These are phyloP conservation scores for Talaromyces sp. DNA, from an alignment of 2,329 filamentous ascomycete species.

Conservation along the genomic window DNA sequence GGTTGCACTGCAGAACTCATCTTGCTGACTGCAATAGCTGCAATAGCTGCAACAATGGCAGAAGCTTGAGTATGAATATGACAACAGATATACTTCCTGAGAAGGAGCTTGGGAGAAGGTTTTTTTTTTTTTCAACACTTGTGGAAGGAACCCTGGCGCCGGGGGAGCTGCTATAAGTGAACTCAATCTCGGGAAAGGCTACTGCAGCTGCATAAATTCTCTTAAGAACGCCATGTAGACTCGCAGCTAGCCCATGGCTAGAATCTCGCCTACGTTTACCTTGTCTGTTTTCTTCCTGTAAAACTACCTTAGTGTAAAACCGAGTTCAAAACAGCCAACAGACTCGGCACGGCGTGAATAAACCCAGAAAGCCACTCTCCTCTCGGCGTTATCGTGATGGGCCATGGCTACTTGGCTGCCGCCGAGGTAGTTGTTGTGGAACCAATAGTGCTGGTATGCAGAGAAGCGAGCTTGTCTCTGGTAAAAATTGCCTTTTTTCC, in stretches of 20 bases:
- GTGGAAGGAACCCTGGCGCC: not conserved
- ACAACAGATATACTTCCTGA: not conserved
- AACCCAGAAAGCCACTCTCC: not conserved
- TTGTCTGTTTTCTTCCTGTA: not conserved
- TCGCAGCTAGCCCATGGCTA: not conserved
- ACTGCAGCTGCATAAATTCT: not conserved
- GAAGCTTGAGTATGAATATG: not conserved
- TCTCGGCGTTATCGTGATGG: not conserved
- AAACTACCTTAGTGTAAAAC: not conserved
- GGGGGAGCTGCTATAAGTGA: not conserved
- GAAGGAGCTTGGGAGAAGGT: not conserved
- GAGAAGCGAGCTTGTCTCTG: not conserved
- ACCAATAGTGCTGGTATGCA: not conserved
- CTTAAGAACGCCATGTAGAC: not conserved
- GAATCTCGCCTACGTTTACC: slow-evolving; percentile 13
- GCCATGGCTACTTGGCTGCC: not conserved
- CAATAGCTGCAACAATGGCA: not conserved
- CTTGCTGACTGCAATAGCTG: not conserved
- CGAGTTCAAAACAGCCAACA: slow-evolving; percentile 5
- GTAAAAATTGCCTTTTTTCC: not conserved
- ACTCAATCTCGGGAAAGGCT: not conserved
- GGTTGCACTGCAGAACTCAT: not conserved
- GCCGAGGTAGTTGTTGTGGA: not conserved
- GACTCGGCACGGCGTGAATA: not conserved
- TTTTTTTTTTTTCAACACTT: not conserved